Evolutionary conservation across 495 filamentous ascomycete species (phyloP), one percentile per base, ranked within the genome.

Genomic region (Penicillium pancosmium): DNA sequence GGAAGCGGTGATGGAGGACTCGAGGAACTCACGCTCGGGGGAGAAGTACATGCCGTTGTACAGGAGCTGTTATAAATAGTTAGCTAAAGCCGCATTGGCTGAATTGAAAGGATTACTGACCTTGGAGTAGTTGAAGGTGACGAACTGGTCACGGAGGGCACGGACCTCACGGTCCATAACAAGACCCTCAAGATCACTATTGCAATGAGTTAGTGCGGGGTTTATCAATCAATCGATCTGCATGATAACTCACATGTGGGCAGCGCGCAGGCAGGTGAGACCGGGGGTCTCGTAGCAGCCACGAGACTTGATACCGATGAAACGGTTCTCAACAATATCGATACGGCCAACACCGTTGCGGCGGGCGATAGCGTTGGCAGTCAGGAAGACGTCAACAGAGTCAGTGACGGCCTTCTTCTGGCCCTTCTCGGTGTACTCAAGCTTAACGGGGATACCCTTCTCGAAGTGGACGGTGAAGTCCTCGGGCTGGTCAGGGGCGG

Each of bases 301-400:
- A 67, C 92, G 86, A 70, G 83, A 87, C 84, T 96, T 95, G 69
- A 94, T 78, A 65, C 86, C 90, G 66, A 93, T 91, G 78, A 91
- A 93, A 47, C 90, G 84, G 77, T 89, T 91, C 83, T 97, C 92
- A 51, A 93, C 93, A 65, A 97, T 97, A 69, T 97, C 92, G 63
- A 96, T 88, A 68, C 93, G 80, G 63, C 93, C 93, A 59, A 96
- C 81, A 68, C 93, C 93, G 73, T 93, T 72, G 50, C 77, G 82
- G 61, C 84, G 82, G 55, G 84, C 93, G 67, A 96, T 92, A 53
- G 83, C 75, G 80, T 97, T 97, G 60, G 86, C 79, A 35, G 84
- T 79, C 63, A 88, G 78, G 82, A 97, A 97, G 36, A 97, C 75
- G 61, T 92, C 89, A 25, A 97, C 77, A 16, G 85, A 75, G 64